These are phyloP conservation scores for Barnettozyma sp. DNA, from an alignment of 805 yeast species.

Conservation along the genomic window DNA sequence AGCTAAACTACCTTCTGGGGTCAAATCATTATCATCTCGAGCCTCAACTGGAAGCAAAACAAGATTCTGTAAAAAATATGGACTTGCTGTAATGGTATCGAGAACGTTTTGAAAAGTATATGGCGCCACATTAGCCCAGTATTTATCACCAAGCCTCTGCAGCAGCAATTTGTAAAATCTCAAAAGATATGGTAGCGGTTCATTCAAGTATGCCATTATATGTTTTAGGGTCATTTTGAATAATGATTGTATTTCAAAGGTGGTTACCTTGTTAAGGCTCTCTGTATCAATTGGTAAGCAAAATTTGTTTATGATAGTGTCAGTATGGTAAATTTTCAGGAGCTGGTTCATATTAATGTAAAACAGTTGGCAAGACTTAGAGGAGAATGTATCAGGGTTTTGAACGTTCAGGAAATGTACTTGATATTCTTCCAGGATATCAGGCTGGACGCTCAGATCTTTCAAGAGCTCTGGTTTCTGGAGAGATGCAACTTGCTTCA, in stretches of 20 bases:
- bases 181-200: conserved; percentile 40
- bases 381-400: conserved; percentile 41
- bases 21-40: conserved; percentile 25
- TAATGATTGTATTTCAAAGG: conserved; percentile 31
- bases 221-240: conserved; percentile 42
- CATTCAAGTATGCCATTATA: conserved; percentile 41
- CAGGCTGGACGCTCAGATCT: conserved; percentile 24
- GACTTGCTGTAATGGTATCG: conserved; percentile 53
- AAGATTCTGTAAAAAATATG: conserved; percentile 37
- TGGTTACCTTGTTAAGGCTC: conserved; percentile 16
- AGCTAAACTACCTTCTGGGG: conserved; percentile 29
- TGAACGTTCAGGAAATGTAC: conserved; percentile 47
- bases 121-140: conserved; percentile 54
- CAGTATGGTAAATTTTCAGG: conserved; percentile 29
- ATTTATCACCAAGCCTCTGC: conserved; percentile 32
- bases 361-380: conserved; percentile 34
- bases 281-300: conserved; percentile 23
- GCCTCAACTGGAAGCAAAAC: conserved; percentile 22
- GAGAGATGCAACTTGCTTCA: conserved; percentile 25
- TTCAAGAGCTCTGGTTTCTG: conserved; percentile 10
- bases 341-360: conserved; percentile 40
- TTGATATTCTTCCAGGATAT: conserved; percentile 50
- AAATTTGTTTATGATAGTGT: conserved; percentile 28
- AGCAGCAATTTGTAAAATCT: conserved; percentile 43
- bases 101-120: conserved; percentile 47